phyloP scores from a whole-genome alignment of 192 early-diverging fungal species.

The Backusella australiensis region DNA sequence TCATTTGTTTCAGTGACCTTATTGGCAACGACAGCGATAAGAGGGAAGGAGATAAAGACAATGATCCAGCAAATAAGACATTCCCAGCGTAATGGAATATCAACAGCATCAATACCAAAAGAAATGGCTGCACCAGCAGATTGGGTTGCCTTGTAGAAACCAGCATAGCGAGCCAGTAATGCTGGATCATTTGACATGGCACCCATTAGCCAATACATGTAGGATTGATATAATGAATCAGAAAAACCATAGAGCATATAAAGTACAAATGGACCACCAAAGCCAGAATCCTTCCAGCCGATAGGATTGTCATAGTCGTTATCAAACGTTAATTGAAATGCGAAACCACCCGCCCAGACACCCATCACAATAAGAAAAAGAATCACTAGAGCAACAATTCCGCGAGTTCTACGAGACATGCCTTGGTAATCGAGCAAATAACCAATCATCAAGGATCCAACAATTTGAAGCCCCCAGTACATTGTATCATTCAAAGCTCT shows the following conservation, averaged over 20 bases:
- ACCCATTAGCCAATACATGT: slow-evolving; percentile 42
- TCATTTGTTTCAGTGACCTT: slow-evolving; percentile 46
- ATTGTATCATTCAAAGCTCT: slow-evolving; percentile 68
- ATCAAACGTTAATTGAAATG: slow-evolving; percentile 33
- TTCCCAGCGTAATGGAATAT: slow-evolving; percentile 32
- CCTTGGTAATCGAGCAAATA: slow-evolving; percentile 26
- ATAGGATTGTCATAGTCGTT: slow-evolving; percentile 41
- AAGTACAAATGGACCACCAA: slow-evolving; percentile 43
- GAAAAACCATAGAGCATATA: slow-evolving; percentile 75
- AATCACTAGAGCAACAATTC: slow-evolving; percentile 18
- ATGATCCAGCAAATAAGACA: slow-evolving; percentile 55
- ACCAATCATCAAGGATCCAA: slow-evolving; percentile 28
- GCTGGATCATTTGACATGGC: slow-evolving; percentile 49
- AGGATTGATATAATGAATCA: slow-evolving; percentile 82
- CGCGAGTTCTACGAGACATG: slow-evolving; percentile 23
- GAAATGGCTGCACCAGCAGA: slow-evolving; percentile 74
- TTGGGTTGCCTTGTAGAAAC: slow-evolving; percentile 89
- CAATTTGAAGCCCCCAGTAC: slow-evolving; percentile 59
- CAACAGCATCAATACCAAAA: slow-evolving; percentile 64
- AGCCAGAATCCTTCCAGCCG: slow-evolving; percentile 40
- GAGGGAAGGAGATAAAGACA: slow-evolving; percentile 45
- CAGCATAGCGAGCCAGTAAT: slow-evolving; percentile 68
- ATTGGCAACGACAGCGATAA: slow-evolving; percentile 50
- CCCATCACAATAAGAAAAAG: slow-evolving; percentile 20
- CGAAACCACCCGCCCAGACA: slow-evolving; percentile 30